Conservation (phyloP, 768 basidiomycete species). For the Rhizopogon vulgaris region DNA sequence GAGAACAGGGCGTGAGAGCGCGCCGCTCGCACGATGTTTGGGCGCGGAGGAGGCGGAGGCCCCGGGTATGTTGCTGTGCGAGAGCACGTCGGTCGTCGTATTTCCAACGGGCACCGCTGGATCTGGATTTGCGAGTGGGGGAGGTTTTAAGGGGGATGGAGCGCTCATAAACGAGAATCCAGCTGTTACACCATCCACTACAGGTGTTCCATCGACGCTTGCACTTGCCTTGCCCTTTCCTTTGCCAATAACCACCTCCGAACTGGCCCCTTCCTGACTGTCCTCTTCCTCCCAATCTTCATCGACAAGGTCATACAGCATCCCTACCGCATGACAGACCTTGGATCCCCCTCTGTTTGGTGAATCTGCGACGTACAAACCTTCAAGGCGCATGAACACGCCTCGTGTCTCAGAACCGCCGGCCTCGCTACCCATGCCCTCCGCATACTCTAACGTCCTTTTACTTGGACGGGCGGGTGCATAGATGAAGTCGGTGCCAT, state of each 20-base stretch:
- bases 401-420: constrained; percentile 57
- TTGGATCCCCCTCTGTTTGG: constrained; percentile 34
- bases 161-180: not conserved
- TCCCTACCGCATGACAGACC: constrained; percentile 66
- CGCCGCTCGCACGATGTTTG: constrained; percentile 18
- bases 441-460: constrained; percentile 24
- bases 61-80: constrained; percentile 9
- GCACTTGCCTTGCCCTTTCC: constrained; percentile 26
- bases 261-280: not conserved
- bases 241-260: constrained; percentile 7
- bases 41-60: constrained; percentile 13
- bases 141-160: constrained; percentile 27
- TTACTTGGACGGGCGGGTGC: constrained; percentile 54
- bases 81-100: constrained; percentile 11
- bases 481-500: constrained; percentile 52
- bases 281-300: constrained; percentile 54
- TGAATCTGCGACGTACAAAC: constrained; percentile 57
- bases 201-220: constrained; percentile 2
- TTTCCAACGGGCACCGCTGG: constrained; percentile 14
- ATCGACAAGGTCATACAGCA: constrained; percentile 75
- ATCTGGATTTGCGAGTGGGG: constrained; percentile 25
- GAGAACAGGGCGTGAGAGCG: constrained; percentile 32
- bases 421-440: constrained; percentile 10
- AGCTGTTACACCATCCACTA: constrained; percentile 4
- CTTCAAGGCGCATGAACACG: constrained; percentile 66